Evolutionary conservation across 441 rosid genomes (phyloP), one percentile per base, ranked within the genome.

Genomic region (Aleurites moluccanus): DNA sequence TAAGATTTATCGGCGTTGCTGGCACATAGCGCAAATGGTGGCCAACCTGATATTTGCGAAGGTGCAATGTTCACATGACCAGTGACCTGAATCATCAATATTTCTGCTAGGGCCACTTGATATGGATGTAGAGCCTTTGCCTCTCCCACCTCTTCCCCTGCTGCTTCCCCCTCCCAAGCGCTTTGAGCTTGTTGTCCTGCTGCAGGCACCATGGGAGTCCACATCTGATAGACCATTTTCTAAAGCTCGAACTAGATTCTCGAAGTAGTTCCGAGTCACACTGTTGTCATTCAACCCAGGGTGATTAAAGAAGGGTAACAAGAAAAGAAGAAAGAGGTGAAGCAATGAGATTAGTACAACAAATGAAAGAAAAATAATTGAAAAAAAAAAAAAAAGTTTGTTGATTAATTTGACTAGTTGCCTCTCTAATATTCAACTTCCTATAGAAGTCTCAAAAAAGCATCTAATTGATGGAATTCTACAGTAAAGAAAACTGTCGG

Each of bases 181-280:
- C 88, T 90, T 95, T 8, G 95, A 88, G 83, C 88, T 91, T 25
- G 69, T 75, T 21, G 89, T 80, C 82, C 85, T 85, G 83, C 95
- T 88, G 81, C 91, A 81, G 64, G 83, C 86, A 27, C 83, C 93
- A 61, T 77, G 88, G 6, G 87, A 68, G 80, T 93, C 89, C 63
- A 95, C 99, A 84, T 91, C 99, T 67, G 91, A 80, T 28, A 95
- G 92, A 74, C 98, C 98, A 80, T 91, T 95, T 86, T 95, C 99
- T 52, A 95, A 83, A 28, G 97, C 98, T 71, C 88, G 86, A 68
- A 95, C 96, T 76, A 95, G 84, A 83, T 95, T 95, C 85, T 93
- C 98, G n/a, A 95, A 95, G 81, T 88, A 95, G 75, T 86, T 95
- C 82, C 89, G 84, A 5, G 99, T 95, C 72, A 93, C 97, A 61